Conservation (phyloP, 352 stramenopile species). For the Phytophthora palmivora region DNA sequence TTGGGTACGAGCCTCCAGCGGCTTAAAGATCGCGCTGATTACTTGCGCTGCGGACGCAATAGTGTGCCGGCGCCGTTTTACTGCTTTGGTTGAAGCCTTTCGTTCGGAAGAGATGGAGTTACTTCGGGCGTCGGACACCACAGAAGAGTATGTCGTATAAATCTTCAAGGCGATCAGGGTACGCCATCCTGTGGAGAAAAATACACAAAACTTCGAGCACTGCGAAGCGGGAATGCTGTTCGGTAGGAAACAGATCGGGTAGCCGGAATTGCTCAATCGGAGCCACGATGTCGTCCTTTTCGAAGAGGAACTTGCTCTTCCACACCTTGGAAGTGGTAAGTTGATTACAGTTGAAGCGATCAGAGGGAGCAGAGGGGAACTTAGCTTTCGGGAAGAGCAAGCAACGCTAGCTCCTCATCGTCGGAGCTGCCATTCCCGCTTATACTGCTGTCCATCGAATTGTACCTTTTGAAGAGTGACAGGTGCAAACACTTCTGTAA, state of each 20-base stretch:
- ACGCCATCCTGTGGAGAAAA: too few species aligned
- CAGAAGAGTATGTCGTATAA: too few species aligned
- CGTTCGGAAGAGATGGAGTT: constrained; percentile 2
- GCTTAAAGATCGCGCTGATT: neutral
- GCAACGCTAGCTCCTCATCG: neutral
- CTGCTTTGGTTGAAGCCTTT: constrained; percentile 2
- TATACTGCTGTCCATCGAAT: neutral
- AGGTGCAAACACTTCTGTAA: too few species aligned
- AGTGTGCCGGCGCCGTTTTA: neutral
- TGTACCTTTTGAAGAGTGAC: neutral
- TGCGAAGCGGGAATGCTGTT: neutral
- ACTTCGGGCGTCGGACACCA: constrained; percentile 1
- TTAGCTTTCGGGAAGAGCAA: neutral
- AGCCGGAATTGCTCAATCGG: neutral
- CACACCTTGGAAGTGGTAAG: neutral
- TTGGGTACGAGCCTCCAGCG: neutral
- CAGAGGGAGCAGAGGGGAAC: neutral
- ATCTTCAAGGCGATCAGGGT: constrained; percentile 8
- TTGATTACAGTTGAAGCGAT: neutral
- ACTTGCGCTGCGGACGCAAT: neutral
- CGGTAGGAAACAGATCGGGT: constrained; percentile 5
- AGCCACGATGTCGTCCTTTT: constrained; percentile 10
- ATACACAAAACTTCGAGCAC: neutral
- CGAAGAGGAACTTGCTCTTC: constrained; percentile 15
- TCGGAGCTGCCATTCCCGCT: neutral